phyloP scores from a whole-genome alignment of 208 protist species.

The Acanthamoeba rhysodes region DNA sequence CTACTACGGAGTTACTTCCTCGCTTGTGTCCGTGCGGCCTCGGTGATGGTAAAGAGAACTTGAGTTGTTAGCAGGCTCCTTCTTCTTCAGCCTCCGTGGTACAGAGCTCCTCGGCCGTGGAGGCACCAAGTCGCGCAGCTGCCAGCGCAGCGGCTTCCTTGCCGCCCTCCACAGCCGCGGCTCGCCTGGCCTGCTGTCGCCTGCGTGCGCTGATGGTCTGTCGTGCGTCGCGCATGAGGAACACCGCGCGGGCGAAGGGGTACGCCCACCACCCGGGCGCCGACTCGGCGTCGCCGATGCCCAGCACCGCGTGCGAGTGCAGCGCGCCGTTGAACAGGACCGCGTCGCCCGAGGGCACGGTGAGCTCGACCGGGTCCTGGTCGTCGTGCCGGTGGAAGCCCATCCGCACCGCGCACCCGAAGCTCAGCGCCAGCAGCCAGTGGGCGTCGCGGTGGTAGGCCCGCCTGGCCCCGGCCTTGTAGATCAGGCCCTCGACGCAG shows the following conservation, averaged over 20 bases:
- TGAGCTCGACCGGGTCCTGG: slow-evolving; percentile 28
- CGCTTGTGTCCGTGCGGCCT: no score
- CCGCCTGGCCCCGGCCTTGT: background rate
- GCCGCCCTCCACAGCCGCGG: background rate
- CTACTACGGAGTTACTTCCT: no score
- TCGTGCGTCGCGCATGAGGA: slow-evolving; percentile 7
- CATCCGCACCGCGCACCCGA: slow-evolving; percentile 1
- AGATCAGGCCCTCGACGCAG: slow-evolving; percentile 41
- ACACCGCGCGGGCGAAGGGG: slow-evolving; percentile 20
- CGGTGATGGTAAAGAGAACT: no score
- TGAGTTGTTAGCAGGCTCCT: no score
- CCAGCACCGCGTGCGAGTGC: slow-evolving; percentile 46
- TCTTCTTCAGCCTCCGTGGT: no score
- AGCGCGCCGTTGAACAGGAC: slow-evolving; percentile 32
- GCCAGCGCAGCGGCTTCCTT: slow-evolving; percentile 26
- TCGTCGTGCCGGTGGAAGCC: slow-evolving; percentile 46
- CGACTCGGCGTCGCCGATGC: background rate
- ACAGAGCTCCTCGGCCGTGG: background rate
- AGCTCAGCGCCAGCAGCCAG: slow-evolving; percentile 48
- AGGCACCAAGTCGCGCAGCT: background rate
- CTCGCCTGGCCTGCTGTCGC: background rate
- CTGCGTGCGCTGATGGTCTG: background rate
- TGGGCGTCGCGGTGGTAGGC: slow-evolving; percentile 30
- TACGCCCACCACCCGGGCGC: background rate
- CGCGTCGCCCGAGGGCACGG: background rate